Evolutionary conservation across 2,329 filamentous ascomycete species (phyloP).

Genomic region (Calonectria fujianensis): DNA sequence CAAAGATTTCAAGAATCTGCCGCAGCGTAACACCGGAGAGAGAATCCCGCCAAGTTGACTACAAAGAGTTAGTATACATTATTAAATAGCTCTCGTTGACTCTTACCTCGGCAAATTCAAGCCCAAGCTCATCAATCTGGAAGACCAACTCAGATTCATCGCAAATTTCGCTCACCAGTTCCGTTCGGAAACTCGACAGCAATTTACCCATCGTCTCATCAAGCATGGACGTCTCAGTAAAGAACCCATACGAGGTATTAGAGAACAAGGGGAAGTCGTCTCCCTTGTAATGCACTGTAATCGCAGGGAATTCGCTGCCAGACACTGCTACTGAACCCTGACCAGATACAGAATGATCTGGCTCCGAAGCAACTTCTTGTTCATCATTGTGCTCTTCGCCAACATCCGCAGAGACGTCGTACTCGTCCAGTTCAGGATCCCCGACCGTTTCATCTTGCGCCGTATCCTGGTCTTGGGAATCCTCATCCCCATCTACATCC

Average conservation of each 20-base stretch:
- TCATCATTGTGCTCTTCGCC: slow-evolving; percentile 40
- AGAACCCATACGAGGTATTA: slow-evolving; percentile 63
- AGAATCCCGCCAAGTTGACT: slow-evolving; percentile 61
- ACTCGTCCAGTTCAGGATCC: slow-evolving; percentile 31
- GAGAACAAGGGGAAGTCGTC: slow-evolving; percentile 66
- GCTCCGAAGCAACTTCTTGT: slow-evolving; percentile 33
- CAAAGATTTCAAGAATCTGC: slow-evolving; percentile 65
- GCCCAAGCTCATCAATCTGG: slow-evolving; percentile 70
- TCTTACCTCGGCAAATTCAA: slow-evolving; percentile 72
- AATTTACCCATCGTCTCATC: slow-evolving; percentile 67
- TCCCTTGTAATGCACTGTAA: slow-evolving; percentile 66
- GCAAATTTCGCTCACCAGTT: slow-evolving; percentile 67
- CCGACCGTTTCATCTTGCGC: slow-evolving; percentile 28
- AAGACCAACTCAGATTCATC: slow-evolving; percentile 70
- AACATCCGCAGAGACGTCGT: slow-evolving; percentile 34
- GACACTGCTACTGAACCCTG: slow-evolving; percentile 40
- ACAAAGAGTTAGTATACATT: slow-evolving; percentile 51
- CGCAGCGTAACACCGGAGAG: slow-evolving; percentile 62
- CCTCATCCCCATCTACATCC: slow-evolving; percentile 30
- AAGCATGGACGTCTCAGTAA: slow-evolving; percentile 64
- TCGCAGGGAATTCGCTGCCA: slow-evolving; percentile 57
- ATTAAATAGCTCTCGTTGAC: background rate
- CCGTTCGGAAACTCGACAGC: slow-evolving; percentile 65
- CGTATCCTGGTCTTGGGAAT: slow-evolving; percentile 23
- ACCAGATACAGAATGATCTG: slow-evolving; percentile 30